phyloP scores from a whole-genome alignment of 768 basidiomycete species.

The Dentipellis sp. region DNA sequence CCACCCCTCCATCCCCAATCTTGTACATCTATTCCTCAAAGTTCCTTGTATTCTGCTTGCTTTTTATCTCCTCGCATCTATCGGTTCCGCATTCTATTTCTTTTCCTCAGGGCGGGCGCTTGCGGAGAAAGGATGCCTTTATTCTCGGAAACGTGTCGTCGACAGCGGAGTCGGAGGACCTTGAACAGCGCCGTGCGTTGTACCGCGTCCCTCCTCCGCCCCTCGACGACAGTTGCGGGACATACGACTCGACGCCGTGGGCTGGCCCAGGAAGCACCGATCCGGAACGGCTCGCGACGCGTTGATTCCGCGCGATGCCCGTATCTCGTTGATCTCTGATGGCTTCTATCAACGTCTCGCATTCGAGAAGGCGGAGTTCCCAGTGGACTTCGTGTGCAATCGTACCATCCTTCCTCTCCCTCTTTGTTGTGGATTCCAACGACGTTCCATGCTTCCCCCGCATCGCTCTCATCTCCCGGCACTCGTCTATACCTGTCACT shows the following conservation, averaged over 20 bases:
- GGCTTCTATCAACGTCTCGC: slow-evolving; percentile 13
- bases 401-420: slow-evolving; percentile 3
- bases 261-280: slow-evolving; percentile 24
- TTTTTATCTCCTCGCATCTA: slow-evolving; percentile 27
- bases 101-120: slow-evolving; percentile 2
- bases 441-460: slow-evolving; percentile 3
- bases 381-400: slow-evolving; percentile 10
- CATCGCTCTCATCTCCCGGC: slow-evolving; percentile 5
- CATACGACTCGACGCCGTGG: slow-evolving; percentile 31
- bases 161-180: slow-evolving; percentile 22
- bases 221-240: slow-evolving; percentile 16
- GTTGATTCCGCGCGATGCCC: slow-evolving; percentile 12
- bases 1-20: slow-evolving; percentile 10
- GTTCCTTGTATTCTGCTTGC: slow-evolving; percentile 19
- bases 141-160: slow-evolving; percentile 16
- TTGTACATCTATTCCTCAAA: slow-evolving; percentile 14
- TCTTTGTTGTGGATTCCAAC: slow-evolving; percentile 11
- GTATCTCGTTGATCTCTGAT: slow-evolving; percentile 20
- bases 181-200: slow-evolving; percentile 27
- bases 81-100: slow-evolving; percentile 3
- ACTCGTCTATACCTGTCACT: slow-evolving; percentile 8
- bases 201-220: slow-evolving; percentile 12
- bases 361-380: slow-evolving; percentile 12
- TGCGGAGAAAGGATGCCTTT: slow-evolving; percentile 8
- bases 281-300: slow-evolving; percentile 21